Evolutionary conservation across 2,329 filamentous ascomycete genomes (phyloP), one percentile per base, ranked within the genome.

Genomic region (Leptoxyphium fumago): DNA sequence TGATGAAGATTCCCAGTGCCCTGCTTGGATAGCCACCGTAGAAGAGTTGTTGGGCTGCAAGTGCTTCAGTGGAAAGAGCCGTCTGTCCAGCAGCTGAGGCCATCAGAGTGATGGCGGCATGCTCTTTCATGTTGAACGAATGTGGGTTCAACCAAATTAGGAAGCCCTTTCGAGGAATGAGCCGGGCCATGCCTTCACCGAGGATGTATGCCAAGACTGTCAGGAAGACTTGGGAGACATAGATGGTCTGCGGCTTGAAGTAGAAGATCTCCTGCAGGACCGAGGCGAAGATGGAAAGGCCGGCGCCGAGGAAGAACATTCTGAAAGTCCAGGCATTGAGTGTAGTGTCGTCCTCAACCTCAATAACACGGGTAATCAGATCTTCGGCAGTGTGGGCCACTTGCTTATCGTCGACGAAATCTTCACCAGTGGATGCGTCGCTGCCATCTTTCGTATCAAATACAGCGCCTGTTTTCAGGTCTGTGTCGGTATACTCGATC

Each of bases 241-340:
- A 61, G 40, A 72, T 63, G 4, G 58, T 59, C 50, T 70, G 68
- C 2, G 69, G 68, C 50, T 70, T 70, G 59, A 71, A 71, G 42
- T 65, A 63, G 50, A 64, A 71, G 44, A 72, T 70, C 29, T 63
- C 62, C 32, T 61, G 59, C 5, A 71, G 55, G 5, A 64, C 62
- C 34, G 49, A 48, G 26, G 50, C 55, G 43, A 57, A 57, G 39
- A 56, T 53, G 18, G 52, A 47, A 10, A 57, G 46, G 10, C 55
- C 54, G 10, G 45, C 40, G 26, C 50, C 48, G 10, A 67, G 50
- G 40, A 66, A 64, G 40, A 61, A 55, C 38, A 58, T 57, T 15
- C 65, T 55, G 34, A 67, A 66, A 2, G 65, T 68, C 52, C 59
- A 61, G 11, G 61, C 54, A 36, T 50, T 56, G 30, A 63, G 47